Base-by-base conservation (phyloP, 129 eudicot species). In the Scalesia atractyloides region DNA sequence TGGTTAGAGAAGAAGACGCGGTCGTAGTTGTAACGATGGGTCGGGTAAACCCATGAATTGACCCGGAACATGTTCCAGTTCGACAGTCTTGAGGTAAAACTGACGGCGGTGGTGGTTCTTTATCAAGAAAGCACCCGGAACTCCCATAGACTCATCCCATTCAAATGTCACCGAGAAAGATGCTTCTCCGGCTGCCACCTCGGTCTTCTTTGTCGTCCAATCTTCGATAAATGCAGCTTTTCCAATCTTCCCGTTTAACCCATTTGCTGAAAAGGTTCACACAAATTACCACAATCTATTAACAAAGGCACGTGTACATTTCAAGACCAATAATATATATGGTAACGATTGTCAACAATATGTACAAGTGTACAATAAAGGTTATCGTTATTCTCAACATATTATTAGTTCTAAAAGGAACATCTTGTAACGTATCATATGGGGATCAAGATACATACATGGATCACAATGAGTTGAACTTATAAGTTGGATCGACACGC, bases 1-100 rank as follows among this genome's bases (percentile, higher is more conserved):
- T 87, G 76, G 82, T 92, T 89, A n/a, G 89, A 47, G 61, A 92
- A 92, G 88, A 92, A 92, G 73, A 92, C 41, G 14, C 98, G 98
- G 54, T 87, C 56, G 34, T 80, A 79, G 15, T 76, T 80, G 79
- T 92, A 92, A 18, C 82, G 87, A 53, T 54, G 76, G 5, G 87
- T 74, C 17, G 98, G 98, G 79, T 92, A 92, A 49, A 92, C 95
- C 98, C 98, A 92, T n/a, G 98, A 92, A 72, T 87, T 85, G 95
- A 13, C 83, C 89, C 11, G 91, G 96, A 67, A 87, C 84, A 74
- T 87, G 81, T 34, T 92, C 86, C 18, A 92, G 64, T 13, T 81
- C 79, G 17, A 89, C 73, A 3, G 80, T 81, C 52, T 84, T 92
- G 34, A 92, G 98, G 78, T 83, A 92, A 54, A 92, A 82, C 72